phyloP scores from a whole-genome alignment of 108 stramenopile species.

The Nitzschia inconspicua region DNA sequence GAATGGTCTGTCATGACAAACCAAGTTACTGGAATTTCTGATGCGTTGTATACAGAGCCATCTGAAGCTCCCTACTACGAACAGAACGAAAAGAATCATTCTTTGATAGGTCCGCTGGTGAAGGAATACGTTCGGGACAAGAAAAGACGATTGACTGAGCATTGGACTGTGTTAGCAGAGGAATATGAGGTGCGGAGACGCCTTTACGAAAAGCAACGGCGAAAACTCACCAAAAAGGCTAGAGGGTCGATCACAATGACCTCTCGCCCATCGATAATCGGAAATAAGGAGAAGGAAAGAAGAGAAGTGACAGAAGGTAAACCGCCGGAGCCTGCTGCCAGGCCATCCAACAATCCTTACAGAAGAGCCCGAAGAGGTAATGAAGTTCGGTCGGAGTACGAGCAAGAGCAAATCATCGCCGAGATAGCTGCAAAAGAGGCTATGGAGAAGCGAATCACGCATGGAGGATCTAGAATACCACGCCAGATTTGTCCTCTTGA shows the following conservation, averaged over 20 bases:
- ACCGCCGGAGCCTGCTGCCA: slow-evolving; percentile 26
- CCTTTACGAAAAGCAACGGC: slow-evolving; percentile 42
- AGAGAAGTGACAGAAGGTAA: slow-evolving; percentile 10
- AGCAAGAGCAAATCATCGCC: slow-evolving; percentile 88
- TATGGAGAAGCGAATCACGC: slow-evolving; percentile 80
- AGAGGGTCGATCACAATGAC: slow-evolving; percentile 39
- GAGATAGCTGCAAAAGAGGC: slow-evolving; percentile 84
- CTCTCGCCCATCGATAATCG: slow-evolving; percentile 22
- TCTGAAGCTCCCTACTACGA: slow-evolving; percentile 60
- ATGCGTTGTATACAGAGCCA: slow-evolving; percentile 77
- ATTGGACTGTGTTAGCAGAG: slow-evolving; percentile 63
- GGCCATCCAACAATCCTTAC: slow-evolving; percentile 75
- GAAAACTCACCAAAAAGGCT: slow-evolving; percentile 37
- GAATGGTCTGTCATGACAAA: slow-evolving; percentile 68
- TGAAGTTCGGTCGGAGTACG: slow-evolving; percentile 80
- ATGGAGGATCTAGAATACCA: slow-evolving; percentile 73
- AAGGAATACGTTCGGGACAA: slow-evolving; percentile 65
- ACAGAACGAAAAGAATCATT: slow-evolving; percentile 41
- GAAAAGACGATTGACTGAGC: slow-evolving; percentile 43
- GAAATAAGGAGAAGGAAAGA: slow-evolving; percentile 10
- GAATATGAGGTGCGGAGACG: slow-evolving; percentile 69
- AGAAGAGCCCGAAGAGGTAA: slow-evolving; percentile 70
- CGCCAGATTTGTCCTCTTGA: slow-evolving; percentile 61
- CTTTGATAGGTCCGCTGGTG: slow-evolving; percentile 47
- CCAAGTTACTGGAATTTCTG: slow-evolving; percentile 61